Base-by-base conservation (phyloP, 495 filamentous ascomycete species). In the Xylaria bambusicola region DNA sequence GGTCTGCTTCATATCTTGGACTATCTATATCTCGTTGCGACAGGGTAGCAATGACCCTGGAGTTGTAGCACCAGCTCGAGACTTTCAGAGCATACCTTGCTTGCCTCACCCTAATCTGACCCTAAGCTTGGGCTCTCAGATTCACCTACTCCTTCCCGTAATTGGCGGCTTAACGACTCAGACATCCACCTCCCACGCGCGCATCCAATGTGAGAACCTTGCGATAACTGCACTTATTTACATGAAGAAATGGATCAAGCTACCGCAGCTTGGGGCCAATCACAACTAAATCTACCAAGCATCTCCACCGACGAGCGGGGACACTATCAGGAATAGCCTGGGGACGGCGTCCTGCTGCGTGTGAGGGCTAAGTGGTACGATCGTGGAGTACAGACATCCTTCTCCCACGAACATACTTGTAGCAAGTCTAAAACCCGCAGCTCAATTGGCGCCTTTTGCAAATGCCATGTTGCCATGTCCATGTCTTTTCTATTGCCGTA, bases 161-260 rank as follows among this genome's bases (percentile, higher is more conserved):
- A 13, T 31, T 35, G 27, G 18, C 9, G 18, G 29, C 18, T 7
- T 9, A 29, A 15, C 13, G 31, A 38, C 31, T 12, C n/a, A 51
- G 18, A 23, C 9, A 6, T 24, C 27, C 35, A 33, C 20, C 51
- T 29, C 10, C 5, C 36, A 9, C 15, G 36, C 21, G 13, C 24
- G 21, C 27, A 54, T 44, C 8, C 5, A 21, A 44, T 7, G 38
- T 13, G n/a, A 31, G 17, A 27, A 53, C 36, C n/a, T 54, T 7
- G 40, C 52, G 52, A 54, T 15, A 33, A 29, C 15, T 33, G 38
- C 52, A 44, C 33, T 21, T 38, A 54, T 24, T 26, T 44, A 44
- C 52, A 54, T 42, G 17, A 23, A 33, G 41, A 54, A 26, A 54
- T 54, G 38, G 52, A 24, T 31, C 52, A 54, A 31, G 15, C 21